These are phyloP conservation scores for Dendrobium nobile DNA, from an alignment of 106 monocot genomes.

Conservation along the genomic window DNA sequence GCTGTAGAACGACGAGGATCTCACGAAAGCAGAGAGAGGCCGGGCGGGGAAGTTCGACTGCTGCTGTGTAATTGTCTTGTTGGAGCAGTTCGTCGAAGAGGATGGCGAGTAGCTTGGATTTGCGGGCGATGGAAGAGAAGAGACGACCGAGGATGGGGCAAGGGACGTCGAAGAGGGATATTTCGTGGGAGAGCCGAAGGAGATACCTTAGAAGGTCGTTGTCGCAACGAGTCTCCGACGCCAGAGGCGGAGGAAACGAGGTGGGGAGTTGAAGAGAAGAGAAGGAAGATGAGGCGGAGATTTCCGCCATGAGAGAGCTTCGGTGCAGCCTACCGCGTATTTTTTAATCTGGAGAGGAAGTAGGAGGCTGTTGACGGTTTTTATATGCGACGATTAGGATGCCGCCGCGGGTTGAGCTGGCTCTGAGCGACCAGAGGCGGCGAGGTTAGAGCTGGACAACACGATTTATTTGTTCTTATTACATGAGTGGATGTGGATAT, in stretches of 20 bases:
- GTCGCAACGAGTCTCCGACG: not conserved
- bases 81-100: conserved; percentile 58
- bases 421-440: not conserved
- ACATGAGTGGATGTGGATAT: too few relatives aligned
- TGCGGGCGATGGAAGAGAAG: conserved; percentile 30
- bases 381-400: not conserved
- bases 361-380: not conserved
- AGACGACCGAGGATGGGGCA: not conserved
- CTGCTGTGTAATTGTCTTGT: not conserved
- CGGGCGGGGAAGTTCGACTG: conserved; percentile 19
- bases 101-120: conserved; percentile 28
- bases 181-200: not conserved
- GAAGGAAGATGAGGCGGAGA: not conserved
- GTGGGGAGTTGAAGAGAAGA: not conserved
- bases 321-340: not conserved
- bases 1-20: conserved; percentile 50
- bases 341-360: not conserved
- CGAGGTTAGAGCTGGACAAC: not conserved
- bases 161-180: not conserved
- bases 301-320: not conserved
- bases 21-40: conserved; percentile 23
- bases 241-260: not conserved
- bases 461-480: not conserved
- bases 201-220: not conserved
- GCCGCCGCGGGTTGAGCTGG: conserved; percentile 1